These are phyloP conservation scores for Cyclotella sp. DNA, from an alignment of 108 stramenopile species.

Conservation along the genomic window DNA sequence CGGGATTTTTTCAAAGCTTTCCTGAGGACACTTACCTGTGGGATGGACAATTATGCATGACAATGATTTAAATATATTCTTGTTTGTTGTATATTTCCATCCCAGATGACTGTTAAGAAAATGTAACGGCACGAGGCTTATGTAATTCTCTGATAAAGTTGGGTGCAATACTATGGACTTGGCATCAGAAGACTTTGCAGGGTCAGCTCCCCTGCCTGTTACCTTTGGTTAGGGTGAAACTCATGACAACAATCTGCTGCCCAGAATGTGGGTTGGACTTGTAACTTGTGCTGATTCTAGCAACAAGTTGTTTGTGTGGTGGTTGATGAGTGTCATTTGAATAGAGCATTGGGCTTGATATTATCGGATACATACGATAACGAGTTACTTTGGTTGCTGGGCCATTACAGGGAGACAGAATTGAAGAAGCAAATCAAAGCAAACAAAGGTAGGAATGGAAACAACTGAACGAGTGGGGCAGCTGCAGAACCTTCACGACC, in stretches of 20 bases:
- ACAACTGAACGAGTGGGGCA: background rate
- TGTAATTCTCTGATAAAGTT: constrained; percentile 35
- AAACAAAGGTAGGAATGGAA: background rate
- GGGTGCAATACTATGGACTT: constrained; percentile 22
- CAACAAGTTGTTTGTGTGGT: constrained; percentile 32
- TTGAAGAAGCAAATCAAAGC: constrained; percentile 38
- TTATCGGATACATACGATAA: constrained; percentile 30
- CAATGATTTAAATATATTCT: constrained; percentile 10
- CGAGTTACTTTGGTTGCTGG: constrained; percentile 36
- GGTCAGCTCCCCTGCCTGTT: constrained; percentile 47
- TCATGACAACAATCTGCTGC: constrained; percentile 48
- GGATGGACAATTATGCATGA: background rate
- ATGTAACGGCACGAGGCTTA: constrained; percentile 51
- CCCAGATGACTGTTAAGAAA: background rate
- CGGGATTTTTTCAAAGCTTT: constrained; percentile 28
- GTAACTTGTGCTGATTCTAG: constrained; percentile 14
- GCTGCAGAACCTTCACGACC: constrained; percentile 35
- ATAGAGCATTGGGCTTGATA: constrained; percentile 40
- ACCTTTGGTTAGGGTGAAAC: constrained; percentile 54
- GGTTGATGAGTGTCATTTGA: constrained; percentile 48
- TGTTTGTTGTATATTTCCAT: constrained; percentile 17
- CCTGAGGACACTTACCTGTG: background rate
- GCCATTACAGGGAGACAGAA: constrained; percentile 24
- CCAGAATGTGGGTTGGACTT: constrained; percentile 49
- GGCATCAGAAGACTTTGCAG: constrained; percentile 37